Evolutionary conservation across 768 basidiomycete species (phyloP), one percentile per base, ranked within the genome.

Genomic region (Tylopilus vinaceipallidus): DNA sequence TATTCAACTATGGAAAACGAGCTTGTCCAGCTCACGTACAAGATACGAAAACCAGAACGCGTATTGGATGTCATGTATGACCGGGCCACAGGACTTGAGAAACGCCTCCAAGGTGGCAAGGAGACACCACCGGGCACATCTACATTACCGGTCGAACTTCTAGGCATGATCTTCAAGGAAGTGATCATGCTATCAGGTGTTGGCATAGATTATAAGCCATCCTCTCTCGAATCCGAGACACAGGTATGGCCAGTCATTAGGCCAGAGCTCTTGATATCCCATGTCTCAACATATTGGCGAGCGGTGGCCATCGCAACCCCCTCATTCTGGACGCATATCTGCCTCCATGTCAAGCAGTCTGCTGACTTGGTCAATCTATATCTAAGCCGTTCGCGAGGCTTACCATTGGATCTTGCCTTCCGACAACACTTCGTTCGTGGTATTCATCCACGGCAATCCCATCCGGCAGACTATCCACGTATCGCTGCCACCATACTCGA

Each of bases 201-300:
- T 19, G 50, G 8, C 42, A 24, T 22, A 13, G 49, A 38, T 12
- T 47, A 49, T 27, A 48, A 24, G 8, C n/a, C 50, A 11, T 47
- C 46, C 10, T 33, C 38, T 16, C 24, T 34, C 33, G 47, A 48
- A 30, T 33, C 27, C 32, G 20, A 52, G 34, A 49, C 44, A 39
- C 37, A 33, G 3, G 50, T 51, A 40, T 55, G 55, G 49, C 39
- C 53, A n/a, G n/a, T 24, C 13, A 8, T 35, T 9, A 54, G 62
- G 47, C 60, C 65, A 2, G 65, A 67, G 46, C 50, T 77, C 13
- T 52, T 74, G 24, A 45, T 75, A 30, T 73, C 75, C 38, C 70
- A 68, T 34, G 70, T 79, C 29, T 78, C 74, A 47, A 65, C 53
- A 34, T 53, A 66, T 46, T 79, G 78, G 78, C 64, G 75, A 49